These are phyloP conservation scores for Aspergillus mulundensis DNA, from an alignment of 495 filamentous ascomycete genomes.

Conservation along the genomic window DNA sequence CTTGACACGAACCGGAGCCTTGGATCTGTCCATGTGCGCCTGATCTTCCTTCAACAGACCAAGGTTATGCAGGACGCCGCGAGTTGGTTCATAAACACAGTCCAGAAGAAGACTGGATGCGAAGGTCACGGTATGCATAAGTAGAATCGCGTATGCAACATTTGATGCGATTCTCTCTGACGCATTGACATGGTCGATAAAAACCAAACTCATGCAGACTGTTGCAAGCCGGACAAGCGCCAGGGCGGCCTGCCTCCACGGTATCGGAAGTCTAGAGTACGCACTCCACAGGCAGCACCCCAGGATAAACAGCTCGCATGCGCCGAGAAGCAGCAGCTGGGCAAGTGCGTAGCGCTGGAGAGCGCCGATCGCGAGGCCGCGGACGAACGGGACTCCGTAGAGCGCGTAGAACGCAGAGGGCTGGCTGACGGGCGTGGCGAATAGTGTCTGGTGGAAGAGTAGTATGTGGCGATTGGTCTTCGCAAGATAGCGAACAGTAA, in stretches of 20 bases:
- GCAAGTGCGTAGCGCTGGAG: conserved; percentile 11
- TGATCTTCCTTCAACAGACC: not conserved
- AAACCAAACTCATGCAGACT: conserved; percentile 9
- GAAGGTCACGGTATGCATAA: conserved; percentile 2
- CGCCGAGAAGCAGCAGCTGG: conserved; percentile 5
- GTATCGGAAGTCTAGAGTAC: not conserved
- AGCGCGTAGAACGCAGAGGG: conserved; percentile 9
- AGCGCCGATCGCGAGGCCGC: conserved; percentile 11
- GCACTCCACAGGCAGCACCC: not conserved
- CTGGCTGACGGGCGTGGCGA: not conserved
- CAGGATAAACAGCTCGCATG: conserved; percentile 8
- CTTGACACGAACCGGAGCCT: not conserved
- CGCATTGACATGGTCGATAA: not conserved
- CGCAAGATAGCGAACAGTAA: conserved; percentile 1
- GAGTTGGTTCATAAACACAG: not conserved
- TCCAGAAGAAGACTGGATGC: conserved; percentile 1
- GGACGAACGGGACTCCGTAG: conserved; percentile 13
- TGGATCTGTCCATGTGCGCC: not conserved
- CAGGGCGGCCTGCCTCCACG: conserved; percentile 1
- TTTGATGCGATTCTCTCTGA: conserved; percentile 4
- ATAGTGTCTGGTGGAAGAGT: not conserved
- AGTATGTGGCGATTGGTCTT: not conserved
- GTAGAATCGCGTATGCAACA: conserved; percentile 11
- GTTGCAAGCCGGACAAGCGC: not conserved
- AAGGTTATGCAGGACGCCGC: not conserved